Evolutionary conservation across 75 land plant genomes (phyloP), one percentile per base, ranked within the genome.

Genomic region (Pseudotsuga menziesii): DNA sequence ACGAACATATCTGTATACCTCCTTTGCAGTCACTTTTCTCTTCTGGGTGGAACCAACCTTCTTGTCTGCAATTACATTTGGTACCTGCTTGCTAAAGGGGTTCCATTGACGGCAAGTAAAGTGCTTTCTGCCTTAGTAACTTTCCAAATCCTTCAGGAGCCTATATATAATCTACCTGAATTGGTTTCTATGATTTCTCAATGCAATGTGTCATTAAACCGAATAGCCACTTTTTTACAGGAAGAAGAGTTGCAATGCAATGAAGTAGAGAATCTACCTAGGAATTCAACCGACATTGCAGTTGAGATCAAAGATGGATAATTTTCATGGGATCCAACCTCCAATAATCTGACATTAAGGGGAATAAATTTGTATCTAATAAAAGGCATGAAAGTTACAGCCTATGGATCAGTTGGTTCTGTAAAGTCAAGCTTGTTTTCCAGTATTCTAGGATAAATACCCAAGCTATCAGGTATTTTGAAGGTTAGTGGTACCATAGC

Each of bases 321-420:
- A 54, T 77, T 76, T 73, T 84, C 72, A 58, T 81, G 82, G 85
- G 82, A 58, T 72, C 82, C 22, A 20, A 22, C 73, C 12, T 48
- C 12, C 12, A 55, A 32, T 15, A 8, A 14, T 64, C 57, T 82
- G 19, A 85, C 89, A 0, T 75, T 87, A 41, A 41, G 60, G 29
- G 73, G 75, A 19, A 67, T 87, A 22, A 82, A 87, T 58, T 73
- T 87, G 56, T 58, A 56, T 20, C 59, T 87, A 52, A 61, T 12
- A 29, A 80, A 63, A 12, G 89, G 89, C 4, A 57, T 79, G 76
- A 78, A 79, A 26, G 81, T 87, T 36, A 87, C 89, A 35, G 75
- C 85, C 23, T 87, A 87, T 77, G 89, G 89, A 20, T 57, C 82
- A 17, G 89, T 87, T 16, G 87, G 89, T 57, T 87, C 89, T 11